Evolutionary conservation across 768 basidiomycete species (phyloP).

Genomic region (Phaffia australis): DNA sequence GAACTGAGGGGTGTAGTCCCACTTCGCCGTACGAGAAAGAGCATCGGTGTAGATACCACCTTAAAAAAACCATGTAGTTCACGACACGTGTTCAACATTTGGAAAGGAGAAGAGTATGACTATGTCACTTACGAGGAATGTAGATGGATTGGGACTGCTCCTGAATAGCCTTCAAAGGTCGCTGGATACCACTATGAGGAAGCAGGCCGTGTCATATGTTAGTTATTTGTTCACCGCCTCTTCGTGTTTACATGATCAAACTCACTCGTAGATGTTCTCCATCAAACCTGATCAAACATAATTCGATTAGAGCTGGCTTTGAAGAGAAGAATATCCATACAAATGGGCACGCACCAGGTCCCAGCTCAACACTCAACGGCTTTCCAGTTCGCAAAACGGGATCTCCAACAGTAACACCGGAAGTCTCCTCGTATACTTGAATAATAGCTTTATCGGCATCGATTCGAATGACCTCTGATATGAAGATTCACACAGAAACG

Average conservation of each 20-base stretch:
- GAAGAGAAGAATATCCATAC: background rate
- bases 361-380: slow-evolving; percentile 92
- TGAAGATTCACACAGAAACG: background rate
- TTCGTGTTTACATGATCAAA: background rate
- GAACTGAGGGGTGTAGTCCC: slow-evolving; percentile 78
- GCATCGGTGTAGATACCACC: slow-evolving; percentile 97
- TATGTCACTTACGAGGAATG: slow-evolving; percentile 51
- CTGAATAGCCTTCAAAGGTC: slow-evolving; percentile 66
- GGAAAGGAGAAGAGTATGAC: background rate
- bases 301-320: background rate
- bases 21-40: slow-evolving; percentile 71
- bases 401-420: slow-evolving; percentile 96
- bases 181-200: slow-evolving; percentile 31
- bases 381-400: slow-evolving; percentile 96
- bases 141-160: slow-evolving; percentile 98
- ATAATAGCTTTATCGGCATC: slow-evolving; percentile 97
- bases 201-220: background rate
- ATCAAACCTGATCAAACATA: slow-evolving; percentile 59
- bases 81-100: background rate
- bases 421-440: slow-evolving; percentile 98
- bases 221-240: background rate
- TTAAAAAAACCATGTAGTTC: background rate
- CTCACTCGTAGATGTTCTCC: slow-evolving; percentile 88
- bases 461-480: slow-evolving; percentile 95
- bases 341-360: slow-evolving; percentile 58